Percentiles rank a stretch among this genome's conserved stretches.
These are phyloP conservation scores for Aspergillus bertholletiae DNA, from an alignment of 495 filamentous ascomycete genomes.

Conservation along the genomic window DNA sequence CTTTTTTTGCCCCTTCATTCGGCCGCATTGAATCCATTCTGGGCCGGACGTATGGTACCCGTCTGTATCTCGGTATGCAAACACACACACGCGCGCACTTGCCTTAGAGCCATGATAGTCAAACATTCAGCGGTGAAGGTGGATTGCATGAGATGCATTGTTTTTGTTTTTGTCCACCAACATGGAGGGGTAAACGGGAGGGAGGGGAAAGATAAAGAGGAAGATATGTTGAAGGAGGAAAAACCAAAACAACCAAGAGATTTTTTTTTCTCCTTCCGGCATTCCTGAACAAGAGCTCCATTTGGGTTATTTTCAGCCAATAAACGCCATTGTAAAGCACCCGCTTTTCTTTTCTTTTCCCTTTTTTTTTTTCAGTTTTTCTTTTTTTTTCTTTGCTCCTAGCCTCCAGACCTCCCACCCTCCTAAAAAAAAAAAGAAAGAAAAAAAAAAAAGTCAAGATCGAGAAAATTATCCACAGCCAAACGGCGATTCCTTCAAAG, in stretches of 20 bases:
- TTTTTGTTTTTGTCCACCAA: neutral
- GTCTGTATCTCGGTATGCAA: neutral
- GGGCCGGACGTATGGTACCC: neutral
- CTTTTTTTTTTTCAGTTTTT: constrained; percentile 8
- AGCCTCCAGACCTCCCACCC: neutral
- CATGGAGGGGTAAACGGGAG: neutral
- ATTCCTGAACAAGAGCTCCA: constrained; percentile 15
- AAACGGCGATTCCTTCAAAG: constrained; percentile 26
- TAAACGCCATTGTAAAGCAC: constrained; percentile 22
- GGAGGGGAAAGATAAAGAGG: neutral
- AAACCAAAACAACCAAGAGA: neutral
- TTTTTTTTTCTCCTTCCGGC: constrained; percentile 7
- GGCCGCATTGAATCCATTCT: constrained; percentile 3
- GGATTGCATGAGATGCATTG: neutral
- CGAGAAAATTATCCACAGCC: constrained; percentile 6
- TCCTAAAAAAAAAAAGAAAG: constrained; percentile 20
- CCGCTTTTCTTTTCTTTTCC: constrained; percentile 15
- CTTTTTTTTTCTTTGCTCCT: neutral
- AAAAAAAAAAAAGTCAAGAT: constrained; percentile 5
- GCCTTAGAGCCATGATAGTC: neutral
- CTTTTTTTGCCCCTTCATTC: constrained; percentile 18
- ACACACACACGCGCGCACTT: neutral
- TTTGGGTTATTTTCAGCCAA: constrained; percentile 15
- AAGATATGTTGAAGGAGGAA: neutral
- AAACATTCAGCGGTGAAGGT: neutral